Base-by-base conservation (phyloP, 2,329 filamentous ascomycete genomes). In the Clarireedia monteithiana region DNA sequence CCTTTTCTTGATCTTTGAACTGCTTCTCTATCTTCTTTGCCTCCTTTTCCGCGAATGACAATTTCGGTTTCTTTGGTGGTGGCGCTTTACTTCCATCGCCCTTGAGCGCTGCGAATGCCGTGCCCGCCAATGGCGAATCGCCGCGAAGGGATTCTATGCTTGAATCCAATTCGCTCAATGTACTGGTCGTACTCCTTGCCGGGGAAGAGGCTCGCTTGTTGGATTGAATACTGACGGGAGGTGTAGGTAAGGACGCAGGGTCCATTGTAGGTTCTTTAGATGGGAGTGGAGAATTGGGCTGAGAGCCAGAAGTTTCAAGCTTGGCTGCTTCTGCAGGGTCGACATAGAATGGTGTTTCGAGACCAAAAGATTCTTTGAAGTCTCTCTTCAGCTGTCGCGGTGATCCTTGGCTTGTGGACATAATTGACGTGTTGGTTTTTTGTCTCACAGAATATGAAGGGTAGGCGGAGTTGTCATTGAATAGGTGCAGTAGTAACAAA, bases 11-110 rank as follows among this genome's bases (percentile, higher is more conserved):
- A 2, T 66, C 64, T 40, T 53, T 62, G 17, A 63, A 63, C 42
- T 67, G 62, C 26, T 70, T 69, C 49, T 68, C 64, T 3, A 70
- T 67, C 40, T 69, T 63, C 62, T 78, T 79, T 47, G 60, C 50
- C 56, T 67, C 65, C 49, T 63, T 66, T 51, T 68, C 66, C 6
- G 52, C 56, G 59, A 65, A 63, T 5, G 60, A 63, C 10, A 67
- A 53, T 44, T 66, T 68, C 1, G 55, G 26, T 44, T 60, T 68
- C 60, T 68, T 68, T 0, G 59, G 45, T 4, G 63, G 61, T 6
- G 63, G 64, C 14, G 58, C 51, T 7, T 57, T 55, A 36, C 48
- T 54, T 36, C 58, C 60, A 49, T 34, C 38, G 1, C 34, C 53
- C 48, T 56, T 48, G 42, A 66, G 45, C 2, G 58, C 59, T 15